These are phyloP conservation scores for Arxiozyma slooffiae DNA, from an alignment of 1,139 yeast genomes.

Conservation along the genomic window DNA sequence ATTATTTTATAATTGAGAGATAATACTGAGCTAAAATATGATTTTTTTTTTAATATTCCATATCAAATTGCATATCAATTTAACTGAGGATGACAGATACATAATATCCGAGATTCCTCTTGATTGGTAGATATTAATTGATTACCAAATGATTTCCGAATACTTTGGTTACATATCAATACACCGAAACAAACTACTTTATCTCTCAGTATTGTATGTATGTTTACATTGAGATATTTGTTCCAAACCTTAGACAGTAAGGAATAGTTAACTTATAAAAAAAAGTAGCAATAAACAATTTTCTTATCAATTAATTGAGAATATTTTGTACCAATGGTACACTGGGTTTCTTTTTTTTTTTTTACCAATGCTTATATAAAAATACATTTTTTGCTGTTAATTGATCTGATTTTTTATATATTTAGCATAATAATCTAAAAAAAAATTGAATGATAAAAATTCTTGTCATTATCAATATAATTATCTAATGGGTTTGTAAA, in stretches of 20 bases:
- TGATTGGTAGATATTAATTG: constrained; percentile 56
- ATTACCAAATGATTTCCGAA: constrained; percentile 56
- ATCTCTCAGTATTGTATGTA: constrained; percentile 80
- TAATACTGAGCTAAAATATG: constrained; percentile 69
- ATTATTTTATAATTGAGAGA: constrained; percentile 37
- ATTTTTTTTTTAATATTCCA: constrained; percentile 70
- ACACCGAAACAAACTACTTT: constrained; percentile 68
- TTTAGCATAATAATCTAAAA: constrained; percentile 46
- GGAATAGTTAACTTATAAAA: constrained; percentile 90
- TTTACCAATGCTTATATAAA: constrained; percentile 79
- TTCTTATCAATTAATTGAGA: constrained; percentile 40
- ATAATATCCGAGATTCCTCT: constrained; percentile 55
- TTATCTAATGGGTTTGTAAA: constrained; percentile 11
- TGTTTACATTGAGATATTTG: constrained; percentile 68
- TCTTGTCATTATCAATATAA: constrained; percentile 39
- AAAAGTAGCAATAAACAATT: constrained; percentile 75
- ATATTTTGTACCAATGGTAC: constrained; percentile 42
- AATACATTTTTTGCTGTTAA: constrained; percentile 42
- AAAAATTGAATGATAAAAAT: constrained; percentile 54
- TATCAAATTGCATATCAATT: constrained; percentile 95
- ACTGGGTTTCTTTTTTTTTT: constrained; percentile 72
- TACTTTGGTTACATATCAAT: constrained; percentile 69
- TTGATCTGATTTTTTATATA: constrained; percentile 40
- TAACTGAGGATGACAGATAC: constrained; percentile 77
- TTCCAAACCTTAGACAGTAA: constrained; percentile 84